Conservation (phyloP, 2,329 filamentous ascomycete genomes). For the Fusarium setosum region DNA sequence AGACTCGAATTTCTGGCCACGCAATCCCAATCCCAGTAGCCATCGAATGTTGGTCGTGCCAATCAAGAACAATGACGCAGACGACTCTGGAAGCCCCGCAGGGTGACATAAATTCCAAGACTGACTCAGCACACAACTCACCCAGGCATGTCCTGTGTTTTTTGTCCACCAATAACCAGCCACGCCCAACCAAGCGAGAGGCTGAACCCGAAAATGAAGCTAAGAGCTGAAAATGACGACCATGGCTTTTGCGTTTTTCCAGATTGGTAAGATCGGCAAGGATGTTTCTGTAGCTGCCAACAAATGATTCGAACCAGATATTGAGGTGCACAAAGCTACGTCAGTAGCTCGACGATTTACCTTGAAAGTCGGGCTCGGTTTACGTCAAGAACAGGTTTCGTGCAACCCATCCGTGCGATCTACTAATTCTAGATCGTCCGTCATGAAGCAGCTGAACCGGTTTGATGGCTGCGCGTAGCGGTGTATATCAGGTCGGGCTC, state of each 20-base stretch:
- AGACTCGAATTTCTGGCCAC: conserved; percentile 6
- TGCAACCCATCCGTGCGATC: conserved; percentile 15
- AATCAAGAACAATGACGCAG: not conserved
- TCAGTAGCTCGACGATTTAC: not conserved
- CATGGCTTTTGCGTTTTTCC: conserved; percentile 9
- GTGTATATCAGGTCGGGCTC: conserved; percentile 22
- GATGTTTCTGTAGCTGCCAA: conserved; percentile 7
- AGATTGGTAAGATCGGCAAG: conserved; percentile 21
- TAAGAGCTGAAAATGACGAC: conserved; percentile 23
- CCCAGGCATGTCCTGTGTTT: no score
- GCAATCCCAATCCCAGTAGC: conserved; percentile 8
- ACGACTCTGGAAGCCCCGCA: not conserved
- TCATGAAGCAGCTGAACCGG: conserved; percentile 21
- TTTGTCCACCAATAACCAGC: not conserved
- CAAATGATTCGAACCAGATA: not conserved
- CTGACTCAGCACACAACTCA: no score
- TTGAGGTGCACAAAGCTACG: not conserved
- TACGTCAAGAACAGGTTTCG: conserved; percentile 16
- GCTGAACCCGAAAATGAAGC: not conserved
- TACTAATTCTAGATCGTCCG: conserved; percentile 15
- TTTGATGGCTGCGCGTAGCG: not conserved
- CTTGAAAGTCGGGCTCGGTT: not conserved
- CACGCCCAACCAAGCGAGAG: not conserved
- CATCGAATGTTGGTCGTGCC: conserved; percentile 6
- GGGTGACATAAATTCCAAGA: not conserved